Evolutionary conservation across 192 early-diverging fungal genomes (phyloP).

Genomic region (Umbelopsis sp.): DNA sequence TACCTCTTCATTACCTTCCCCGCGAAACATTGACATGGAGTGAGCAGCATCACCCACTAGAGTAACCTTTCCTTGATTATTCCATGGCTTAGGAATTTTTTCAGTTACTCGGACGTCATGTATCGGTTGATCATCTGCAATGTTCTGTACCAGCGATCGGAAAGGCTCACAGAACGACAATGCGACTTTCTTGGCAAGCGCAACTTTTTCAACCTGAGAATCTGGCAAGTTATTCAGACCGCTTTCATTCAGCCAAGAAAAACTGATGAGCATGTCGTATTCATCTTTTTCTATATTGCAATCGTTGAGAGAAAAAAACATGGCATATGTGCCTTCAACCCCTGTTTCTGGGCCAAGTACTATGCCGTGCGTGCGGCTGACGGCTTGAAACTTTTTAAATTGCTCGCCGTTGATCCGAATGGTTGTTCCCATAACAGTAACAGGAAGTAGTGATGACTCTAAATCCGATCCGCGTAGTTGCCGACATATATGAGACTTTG

Average conservation of each 20-base stretch:
- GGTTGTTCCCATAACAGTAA: background rate
- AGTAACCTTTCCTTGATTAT: slow-evolving; percentile 3
- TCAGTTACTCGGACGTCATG: background rate
- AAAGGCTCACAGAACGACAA: background rate
- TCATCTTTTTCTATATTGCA: background rate
- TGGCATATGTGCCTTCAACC: background rate
- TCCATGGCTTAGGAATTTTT: background rate
- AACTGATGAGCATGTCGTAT: background rate
- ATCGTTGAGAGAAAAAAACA: background rate
- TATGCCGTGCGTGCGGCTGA: background rate
- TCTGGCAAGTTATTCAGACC: background rate
- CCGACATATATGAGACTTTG: slow-evolving; percentile 24
- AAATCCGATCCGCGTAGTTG: background rate
- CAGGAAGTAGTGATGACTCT: slow-evolving; percentile 4
- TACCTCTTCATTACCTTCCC: slow-evolving; percentile 22
- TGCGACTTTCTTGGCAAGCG: background rate
- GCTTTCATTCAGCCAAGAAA: background rate
- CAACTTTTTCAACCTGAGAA: background rate
- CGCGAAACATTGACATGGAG: slow-evolving; percentile 24
- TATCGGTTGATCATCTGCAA: background rate
- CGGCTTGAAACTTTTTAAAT: background rate
- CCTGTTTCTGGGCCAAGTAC: slow-evolving; percentile 18
- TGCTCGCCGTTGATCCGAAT: slow-evolving; percentile 2
- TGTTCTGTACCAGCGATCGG: background rate
- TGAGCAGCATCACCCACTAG: slow-evolving; percentile 25